Conservation (phyloP, 257 asterid species). For the Fraxinus anomala region DNA sequence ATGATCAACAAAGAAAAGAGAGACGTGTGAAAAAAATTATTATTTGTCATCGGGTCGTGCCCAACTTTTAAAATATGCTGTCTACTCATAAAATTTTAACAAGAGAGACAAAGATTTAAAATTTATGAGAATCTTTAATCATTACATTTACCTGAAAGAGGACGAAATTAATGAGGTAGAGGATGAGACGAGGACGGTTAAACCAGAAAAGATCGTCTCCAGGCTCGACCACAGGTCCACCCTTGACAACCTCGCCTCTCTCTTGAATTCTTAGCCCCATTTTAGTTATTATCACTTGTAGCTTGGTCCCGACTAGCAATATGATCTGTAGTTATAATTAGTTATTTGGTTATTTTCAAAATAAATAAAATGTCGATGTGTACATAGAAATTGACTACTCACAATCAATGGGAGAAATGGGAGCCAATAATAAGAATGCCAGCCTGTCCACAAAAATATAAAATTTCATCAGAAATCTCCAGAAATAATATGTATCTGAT, state of each 20-base stretch:
- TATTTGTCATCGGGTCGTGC: background rate
- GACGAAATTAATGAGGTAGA: slow-evolving; percentile 77
- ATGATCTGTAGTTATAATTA: slow-evolving; percentile 50
- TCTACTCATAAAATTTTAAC: no score
- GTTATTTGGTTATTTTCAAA: background rate
- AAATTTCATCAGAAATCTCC: background rate
- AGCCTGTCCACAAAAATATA: slow-evolving; percentile 51
- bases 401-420: slow-evolving; percentile 85
- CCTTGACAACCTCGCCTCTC: slow-evolving; percentile 67
- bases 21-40: no score
- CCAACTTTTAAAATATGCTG: no score
- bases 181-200: slow-evolving; percentile 71
- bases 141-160: slow-evolving; percentile 69
- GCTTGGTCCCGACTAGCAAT: slow-evolving; percentile 77
- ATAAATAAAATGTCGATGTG: slow-evolving; percentile 1
- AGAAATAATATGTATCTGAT: background rate
- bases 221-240: slow-evolving; percentile 74
- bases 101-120: no score
- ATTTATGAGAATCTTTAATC: no score
- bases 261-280: slow-evolving; percentile 89
- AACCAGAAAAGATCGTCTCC: slow-evolving; percentile 92
- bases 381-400: slow-evolving; percentile 36
- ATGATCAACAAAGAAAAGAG: no score
- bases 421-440: slow-evolving; percentile 84
- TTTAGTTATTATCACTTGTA: slow-evolving; percentile 86